Conservation (phyloP, 2,329 filamentous ascomycete species). For the Colletotrichum gigasporum region DNA sequence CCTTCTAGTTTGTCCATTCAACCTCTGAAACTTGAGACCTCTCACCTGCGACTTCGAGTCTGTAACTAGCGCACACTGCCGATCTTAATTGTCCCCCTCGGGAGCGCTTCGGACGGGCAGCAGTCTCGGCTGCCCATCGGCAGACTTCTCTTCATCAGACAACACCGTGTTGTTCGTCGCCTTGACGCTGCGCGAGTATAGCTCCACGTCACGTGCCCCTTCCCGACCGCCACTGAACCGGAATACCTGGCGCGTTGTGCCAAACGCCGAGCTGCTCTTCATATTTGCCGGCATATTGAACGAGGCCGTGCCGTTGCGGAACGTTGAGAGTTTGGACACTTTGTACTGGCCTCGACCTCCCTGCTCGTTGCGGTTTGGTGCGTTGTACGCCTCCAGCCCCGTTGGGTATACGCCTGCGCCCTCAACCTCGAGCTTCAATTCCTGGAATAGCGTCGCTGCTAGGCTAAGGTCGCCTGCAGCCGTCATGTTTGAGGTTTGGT, state of each 20-base stretch:
- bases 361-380: conserved; percentile 35
- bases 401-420: conserved; percentile 62
- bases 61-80: conserved; percentile 7
- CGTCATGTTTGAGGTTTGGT: conserved; percentile 56
- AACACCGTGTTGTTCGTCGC: conserved; percentile 64
- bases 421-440: conserved; percentile 45
- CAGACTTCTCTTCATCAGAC: conserved; percentile 54
- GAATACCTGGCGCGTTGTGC: conserved; percentile 66
- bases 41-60: too few relatives aligned
- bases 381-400: conserved; percentile 66
- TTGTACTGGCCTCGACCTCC: conserved; percentile 17
- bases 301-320: conserved; percentile 65
- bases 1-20: conserved; percentile 12
- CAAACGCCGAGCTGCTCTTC: conserved; percentile 59
- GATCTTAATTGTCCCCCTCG: background rate
- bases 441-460: conserved; percentile 52
- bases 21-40: conserved; percentile 2
- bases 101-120: background rate
- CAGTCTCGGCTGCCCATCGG: conserved; percentile 32
- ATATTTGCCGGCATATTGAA: conserved; percentile 60
- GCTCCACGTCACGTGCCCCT: conserved; percentile 41
- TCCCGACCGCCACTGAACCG: conserved; percentile 56
- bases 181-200: conserved; percentile 67
- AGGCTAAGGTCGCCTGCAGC: conserved; percentile 57
- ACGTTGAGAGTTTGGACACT: conserved; percentile 54